phyloP scores from a whole-genome alignment of 164 flowering plant genomes.

The Dillenia suffruticosa region DNA sequence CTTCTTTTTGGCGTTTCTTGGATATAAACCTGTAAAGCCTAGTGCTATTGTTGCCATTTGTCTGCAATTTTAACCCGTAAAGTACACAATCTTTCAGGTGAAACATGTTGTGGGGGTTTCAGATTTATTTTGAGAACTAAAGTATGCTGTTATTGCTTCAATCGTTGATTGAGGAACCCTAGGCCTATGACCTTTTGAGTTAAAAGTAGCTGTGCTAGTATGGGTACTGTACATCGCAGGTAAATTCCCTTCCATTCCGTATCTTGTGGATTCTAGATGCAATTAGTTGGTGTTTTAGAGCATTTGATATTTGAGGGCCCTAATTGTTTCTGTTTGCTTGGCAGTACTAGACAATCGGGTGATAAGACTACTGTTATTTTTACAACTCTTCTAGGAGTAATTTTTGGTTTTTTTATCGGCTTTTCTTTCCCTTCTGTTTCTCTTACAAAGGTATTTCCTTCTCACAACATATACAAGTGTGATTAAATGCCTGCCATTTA shows the following conservation, averaged over 20 bases:
- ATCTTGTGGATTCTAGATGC: not conserved
- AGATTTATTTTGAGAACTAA: no score
- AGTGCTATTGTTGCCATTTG: no score
- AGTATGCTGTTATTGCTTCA: no score
- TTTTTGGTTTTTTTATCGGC: slow-evolving; percentile 81
- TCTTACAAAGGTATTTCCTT: slow-evolving; percentile 51
- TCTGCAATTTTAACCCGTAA: no score
- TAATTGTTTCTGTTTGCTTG: slow-evolving; percentile 7
- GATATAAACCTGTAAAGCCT: no score
- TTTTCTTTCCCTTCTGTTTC: slow-evolving; percentile 71
- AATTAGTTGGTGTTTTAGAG: not conserved
- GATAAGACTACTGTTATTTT: slow-evolving; percentile 57
- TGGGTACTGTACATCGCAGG: slow-evolving; percentile 61
- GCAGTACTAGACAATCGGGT: slow-evolving; percentile 61
- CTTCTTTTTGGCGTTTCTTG: no score
- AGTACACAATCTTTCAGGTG: no score
- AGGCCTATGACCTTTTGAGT: slow-evolving; percentile 10
- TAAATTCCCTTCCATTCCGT: slow-evolving; percentile 7
- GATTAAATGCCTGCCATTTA: slow-evolving; percentile 3
- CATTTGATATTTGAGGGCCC: no score
- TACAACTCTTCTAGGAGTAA: slow-evolving; percentile 64
- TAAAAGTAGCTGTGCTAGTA: slow-evolving; percentile 20
- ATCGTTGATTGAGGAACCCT: no score
- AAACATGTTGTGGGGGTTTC: no score
- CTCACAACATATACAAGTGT: not conserved